phyloP scores from a whole-genome alignment of 202 grass and related monocot genomes.

The Saccharum hybrid region DNA sequence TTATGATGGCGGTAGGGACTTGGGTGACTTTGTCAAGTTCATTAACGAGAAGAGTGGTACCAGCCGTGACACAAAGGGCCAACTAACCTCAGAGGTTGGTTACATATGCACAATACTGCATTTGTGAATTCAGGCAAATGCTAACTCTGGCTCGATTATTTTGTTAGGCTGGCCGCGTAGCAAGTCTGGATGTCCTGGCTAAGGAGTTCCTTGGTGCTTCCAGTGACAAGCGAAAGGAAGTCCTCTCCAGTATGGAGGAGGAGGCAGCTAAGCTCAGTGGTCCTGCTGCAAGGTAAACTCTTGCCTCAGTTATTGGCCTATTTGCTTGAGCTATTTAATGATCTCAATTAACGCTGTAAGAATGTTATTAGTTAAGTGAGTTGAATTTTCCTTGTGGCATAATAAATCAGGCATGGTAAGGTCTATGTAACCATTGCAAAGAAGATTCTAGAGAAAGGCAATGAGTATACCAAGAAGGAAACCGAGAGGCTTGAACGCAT shows the following conservation, averaged over 20 bases:
- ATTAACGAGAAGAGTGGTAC: constrained; percentile 74
- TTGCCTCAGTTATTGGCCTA: not conserved
- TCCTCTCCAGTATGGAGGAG: constrained; percentile 74
- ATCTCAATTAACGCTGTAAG: not conserved
- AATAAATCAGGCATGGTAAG: constrained; percentile 70
- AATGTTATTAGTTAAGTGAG: not conserved
- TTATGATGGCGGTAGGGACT: constrained; percentile 64
- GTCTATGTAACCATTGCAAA: constrained; percentile 66
- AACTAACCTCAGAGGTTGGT: constrained; percentile 74
- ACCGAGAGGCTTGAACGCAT: constrained; percentile 76
- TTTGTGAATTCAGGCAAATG: not conserved
- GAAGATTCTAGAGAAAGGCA: constrained; percentile 61
- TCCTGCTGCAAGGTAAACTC: constrained; percentile 66
- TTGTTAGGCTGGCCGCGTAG: constrained; percentile 66
- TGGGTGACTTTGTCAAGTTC: constrained; percentile 70
- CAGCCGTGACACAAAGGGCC: constrained; percentile 68
- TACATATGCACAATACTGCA: not conserved
- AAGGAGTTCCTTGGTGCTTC: constrained; percentile 74
- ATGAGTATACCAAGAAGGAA: constrained; percentile 76
- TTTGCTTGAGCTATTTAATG: not conserved
- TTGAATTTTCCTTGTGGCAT: not conserved
- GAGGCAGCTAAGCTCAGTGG: constrained; percentile 70
- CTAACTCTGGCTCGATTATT: not conserved
- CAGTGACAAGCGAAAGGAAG: constrained; percentile 60
- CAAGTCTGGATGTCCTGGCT: constrained; percentile 64